Conservation (phyloP, 225 moss, liverwort and hornwort species). For the Asterella californica region DNA sequence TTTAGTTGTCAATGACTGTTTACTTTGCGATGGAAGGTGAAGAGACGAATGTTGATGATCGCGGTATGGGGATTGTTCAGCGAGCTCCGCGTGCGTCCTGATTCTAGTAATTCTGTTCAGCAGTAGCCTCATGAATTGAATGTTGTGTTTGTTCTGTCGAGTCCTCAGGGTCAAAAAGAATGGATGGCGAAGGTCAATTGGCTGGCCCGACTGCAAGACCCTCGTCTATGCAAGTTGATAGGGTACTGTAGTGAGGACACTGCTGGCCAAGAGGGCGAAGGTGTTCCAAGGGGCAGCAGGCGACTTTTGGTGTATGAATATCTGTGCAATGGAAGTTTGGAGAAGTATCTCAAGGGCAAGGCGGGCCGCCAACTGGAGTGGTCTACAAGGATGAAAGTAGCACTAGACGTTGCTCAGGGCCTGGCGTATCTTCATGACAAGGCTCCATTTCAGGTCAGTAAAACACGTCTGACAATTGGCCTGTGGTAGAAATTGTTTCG, state of each 20-base stretch:
- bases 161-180: slow-evolving; percentile 34
- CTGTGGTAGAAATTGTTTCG: not conserved
- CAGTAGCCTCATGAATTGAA: not conserved
- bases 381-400: slow-evolving; percentile 39
- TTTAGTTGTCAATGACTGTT: not conserved
- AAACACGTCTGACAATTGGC: not conserved
- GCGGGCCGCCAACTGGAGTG: slow-evolving; percentile 37
- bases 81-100: not conserved
- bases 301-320: slow-evolving; percentile 46
- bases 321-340: slow-evolving; percentile 41
- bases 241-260: slow-evolving; percentile 44
- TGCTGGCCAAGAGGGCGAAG: slow-evolving; percentile 20
- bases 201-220: slow-evolving; percentile 46
- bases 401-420: slow-evolving; percentile 45
- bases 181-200: slow-evolving; percentile 53
- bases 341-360: slow-evolving; percentile 27
- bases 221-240: slow-evolving; percentile 41
- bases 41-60: not conserved
- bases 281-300: slow-evolving; percentile 20
- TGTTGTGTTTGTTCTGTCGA: not conserved
- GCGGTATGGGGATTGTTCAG: not conserved
- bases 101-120: not conserved
- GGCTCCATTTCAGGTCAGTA: slow-evolving; percentile 46
- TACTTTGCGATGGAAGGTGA: not conserved
- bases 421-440: slow-evolving; percentile 46